These are phyloP conservation scores for Ziziphus jujuba DNA, from an alignment of 306 rosid genomes.

Conservation along the genomic window DNA sequence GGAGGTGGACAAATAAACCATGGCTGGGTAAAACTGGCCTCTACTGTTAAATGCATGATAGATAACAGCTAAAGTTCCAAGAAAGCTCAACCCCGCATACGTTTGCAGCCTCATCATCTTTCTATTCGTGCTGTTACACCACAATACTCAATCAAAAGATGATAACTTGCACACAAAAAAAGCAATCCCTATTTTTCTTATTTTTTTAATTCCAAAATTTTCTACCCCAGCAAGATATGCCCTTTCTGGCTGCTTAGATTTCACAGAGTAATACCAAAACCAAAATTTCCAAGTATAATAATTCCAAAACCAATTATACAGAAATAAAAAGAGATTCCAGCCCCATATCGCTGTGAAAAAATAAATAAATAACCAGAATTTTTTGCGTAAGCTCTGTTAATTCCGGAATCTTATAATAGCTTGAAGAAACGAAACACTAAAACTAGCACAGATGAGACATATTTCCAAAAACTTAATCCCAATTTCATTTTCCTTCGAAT, in stretches of 20 bases:
- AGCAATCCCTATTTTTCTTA: background rate
- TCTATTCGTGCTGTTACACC: conserved; percentile 23
- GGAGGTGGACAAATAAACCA: conserved; percentile 93
- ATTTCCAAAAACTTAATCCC: background rate
- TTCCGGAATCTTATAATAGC: background rate
- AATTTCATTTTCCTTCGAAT: background rate
- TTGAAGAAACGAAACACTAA: conserved; percentile 7
- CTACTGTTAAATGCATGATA: conserved; percentile 94
- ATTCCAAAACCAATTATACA: too few relatives aligned
- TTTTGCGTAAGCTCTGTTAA: too few relatives aligned
- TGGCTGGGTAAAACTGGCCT: conserved; percentile 96
- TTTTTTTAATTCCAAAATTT: background rate
- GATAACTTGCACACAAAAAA: conserved; percentile 12
- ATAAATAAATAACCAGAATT: too few relatives aligned
- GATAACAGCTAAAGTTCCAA: conserved; percentile 76
- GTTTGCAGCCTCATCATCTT: conserved; percentile 87
- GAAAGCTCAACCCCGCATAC: conserved; percentile 83
- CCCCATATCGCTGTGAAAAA: too few relatives aligned
- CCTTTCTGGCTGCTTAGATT: too few relatives aligned
- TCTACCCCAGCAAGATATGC: background rate
- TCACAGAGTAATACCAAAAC: background rate
- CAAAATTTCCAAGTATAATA: background rate
- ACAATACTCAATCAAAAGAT: conserved; percentile 28
- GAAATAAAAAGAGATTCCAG: too few relatives aligned
- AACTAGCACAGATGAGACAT: background rate